Base-by-base conservation (phyloP, 1,139 yeast species). In the Sugiyamaella castrensis region DNA sequence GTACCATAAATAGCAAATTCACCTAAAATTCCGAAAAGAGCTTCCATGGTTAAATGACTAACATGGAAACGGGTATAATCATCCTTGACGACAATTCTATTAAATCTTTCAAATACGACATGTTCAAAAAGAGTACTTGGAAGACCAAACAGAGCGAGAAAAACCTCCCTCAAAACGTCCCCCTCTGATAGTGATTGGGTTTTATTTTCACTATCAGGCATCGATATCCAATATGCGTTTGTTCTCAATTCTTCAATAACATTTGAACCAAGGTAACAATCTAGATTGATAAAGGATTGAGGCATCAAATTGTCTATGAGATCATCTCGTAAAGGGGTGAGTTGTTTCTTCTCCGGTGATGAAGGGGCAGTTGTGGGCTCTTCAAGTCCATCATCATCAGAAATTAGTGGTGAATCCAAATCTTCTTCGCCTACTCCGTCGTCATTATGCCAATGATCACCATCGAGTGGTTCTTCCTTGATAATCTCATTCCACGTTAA, bases 401-500 rank as follows among this genome's bases (percentile, higher is more conserved):
- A 10, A 32, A 13, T 37, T 26, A 19, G 5, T 19, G 5, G 24
- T 19, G 28, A 16, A 9, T n/a, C 39, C 8, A 24, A 15, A 15
- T 41, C 11, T 11, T 34, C 45, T 15, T 16, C 19, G 15, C 33
- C 46, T n/a, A 2, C 19, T 27, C 19, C 38, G 13, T 51, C 55
- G 13, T 28, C 36, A 10, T 37, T 33, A 12, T 50, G 35, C 64
- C 64, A 60, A 41, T 59, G 62, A 6, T 55, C 58, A 2, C 64
- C 64, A 9, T 38, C 37, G 13, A 61, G 39, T 11, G 64, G 64
- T 9, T 58, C 63, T 27, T 54, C 62, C 6, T 35, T 52, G 30
- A 62, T 36, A 15, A 63, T 62, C 8, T 59, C 58, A 5, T 47
- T 48, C 67, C 67, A 63, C 2, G 62, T 55, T 16, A 53, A 26